phyloP scores from a whole-genome alignment of 2,329 filamentous ascomycete genomes.

The Aspergillus alliaceus region DNA sequence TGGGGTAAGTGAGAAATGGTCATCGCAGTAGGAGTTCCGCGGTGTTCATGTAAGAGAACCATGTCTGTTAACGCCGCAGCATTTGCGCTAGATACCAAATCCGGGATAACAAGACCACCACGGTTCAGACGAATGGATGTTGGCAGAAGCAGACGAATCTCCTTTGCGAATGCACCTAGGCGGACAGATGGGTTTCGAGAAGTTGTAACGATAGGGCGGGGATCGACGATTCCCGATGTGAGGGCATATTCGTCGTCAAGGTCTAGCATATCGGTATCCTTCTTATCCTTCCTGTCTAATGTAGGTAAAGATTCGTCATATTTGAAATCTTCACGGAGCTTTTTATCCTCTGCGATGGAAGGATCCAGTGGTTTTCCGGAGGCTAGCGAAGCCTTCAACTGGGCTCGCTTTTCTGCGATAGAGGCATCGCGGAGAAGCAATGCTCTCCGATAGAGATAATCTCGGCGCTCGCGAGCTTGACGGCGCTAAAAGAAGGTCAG shows the following conservation, averaged over 20 bases:
- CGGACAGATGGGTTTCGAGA: slow-evolving; percentile 83
- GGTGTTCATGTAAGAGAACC: slow-evolving; percentile 85
- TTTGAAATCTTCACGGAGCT: slow-evolving; percentile 81
- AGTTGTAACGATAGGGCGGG: slow-evolving; percentile 85
- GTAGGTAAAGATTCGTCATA: slow-evolving; percentile 84
- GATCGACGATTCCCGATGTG: slow-evolving; percentile 87
- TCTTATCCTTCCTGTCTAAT: slow-evolving; percentile 60
- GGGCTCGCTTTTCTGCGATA: slow-evolving; percentile 85
- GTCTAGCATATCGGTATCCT: slow-evolving; percentile 77
- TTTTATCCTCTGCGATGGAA: slow-evolving; percentile 80
- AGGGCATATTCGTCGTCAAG: slow-evolving; percentile 90
- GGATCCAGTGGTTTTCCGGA: slow-evolving; percentile 84
- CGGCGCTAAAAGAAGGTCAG: slow-evolving; percentile 50
- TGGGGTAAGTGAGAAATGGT: slow-evolving; percentile 86
- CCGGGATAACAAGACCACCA: slow-evolving; percentile 83
- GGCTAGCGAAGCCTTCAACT: slow-evolving; percentile 81
- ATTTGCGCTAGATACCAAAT: slow-evolving; percentile 79
- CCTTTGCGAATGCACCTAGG: slow-evolving; percentile 87
- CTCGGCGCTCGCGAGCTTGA: slow-evolving; percentile 75
- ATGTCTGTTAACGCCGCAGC: slow-evolving; percentile 80
- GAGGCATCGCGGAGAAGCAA: slow-evolving; percentile 86
- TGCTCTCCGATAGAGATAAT: slow-evolving; percentile 89
- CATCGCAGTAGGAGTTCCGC: slow-evolving; percentile 86
- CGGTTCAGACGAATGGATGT: slow-evolving; percentile 87
- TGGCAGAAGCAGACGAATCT: slow-evolving; percentile 78